Base-by-base conservation (phyloP, 1,284 basidiomycete genomes). In the Pseudomicrostroma phylloplanum region DNA sequence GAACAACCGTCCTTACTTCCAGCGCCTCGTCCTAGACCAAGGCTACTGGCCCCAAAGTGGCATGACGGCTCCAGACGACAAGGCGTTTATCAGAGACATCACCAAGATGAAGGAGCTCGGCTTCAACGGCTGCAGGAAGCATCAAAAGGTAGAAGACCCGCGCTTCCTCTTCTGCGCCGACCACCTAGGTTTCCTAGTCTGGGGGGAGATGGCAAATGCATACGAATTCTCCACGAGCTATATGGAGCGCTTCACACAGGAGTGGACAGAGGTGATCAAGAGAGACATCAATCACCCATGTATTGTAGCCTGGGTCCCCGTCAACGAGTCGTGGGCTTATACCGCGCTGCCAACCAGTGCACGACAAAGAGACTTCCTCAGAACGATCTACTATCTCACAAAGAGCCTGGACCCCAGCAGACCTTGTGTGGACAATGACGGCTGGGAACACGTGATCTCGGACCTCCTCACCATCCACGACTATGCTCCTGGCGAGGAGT, bases 151-250 rank as follows among this genome's bases (percentile, higher is more conserved):
- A 9, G 70, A 70, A 51, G 58, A 58, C 36, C 65, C 57, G 1
- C 42, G 61, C 1, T 72, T 61, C 40, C 53, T 70, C 3, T 69
- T 46, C 58, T 60, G 62, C 40, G 66, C 68, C 7, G 70, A 71
- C 43, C 58, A 63, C 3, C 60, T 70, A 9, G 69, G 69, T 6
- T 58, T 68, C 58, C 60, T 72, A 11, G 68, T 72, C 1, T 72
- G 70, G 70, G 63, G 67, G 6, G 69, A 72, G 61, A 67, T 67
- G 67, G 67, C 67, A 13, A 72, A 70, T 41, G 66, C 69, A 13
- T 71, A 69, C 60, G 67, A 70, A 40, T 72, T 58, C 54, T 65
- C 60, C 48, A 58, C 57, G 3, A 58, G 13, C 11, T 65, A 67
- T 46, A 53, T 64, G 40, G 62, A 66, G 19, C 58, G 63, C 7